Evolutionary conservation across 2,329 filamentous ascomycete genomes (phyloP), one percentile per base, ranked within the genome.

Genomic region (Trematosphaeria pertusa): DNA sequence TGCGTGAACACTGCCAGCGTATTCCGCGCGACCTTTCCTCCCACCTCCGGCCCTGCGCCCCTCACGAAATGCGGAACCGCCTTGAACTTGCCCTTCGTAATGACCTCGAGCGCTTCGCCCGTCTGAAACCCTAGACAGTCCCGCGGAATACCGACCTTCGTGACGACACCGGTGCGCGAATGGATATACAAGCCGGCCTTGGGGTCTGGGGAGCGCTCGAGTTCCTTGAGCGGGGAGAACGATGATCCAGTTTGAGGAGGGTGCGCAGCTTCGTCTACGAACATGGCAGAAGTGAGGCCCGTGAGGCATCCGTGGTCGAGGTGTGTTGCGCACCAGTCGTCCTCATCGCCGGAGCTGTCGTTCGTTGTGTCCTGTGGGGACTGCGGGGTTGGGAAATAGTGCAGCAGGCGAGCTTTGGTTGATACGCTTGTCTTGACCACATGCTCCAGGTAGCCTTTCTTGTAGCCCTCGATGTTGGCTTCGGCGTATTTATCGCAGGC

Each of bases 71-170:
- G 94, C 57, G 94, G 93, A 50, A 97, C 94, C 1, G 94, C 94
- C 73, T 88, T 90, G 78, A 99, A 96, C 64, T 84, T 86, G 8
- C 94, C 94, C n/a, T 82, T 78, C 0, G 93, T 97, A 67, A 99
- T 97, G 47, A 90, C 80, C 74, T 97, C 88, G 39, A 99, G 78
- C 1, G 93, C 87, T 75, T 97, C 91, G 2, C 93, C 94, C 0
- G 93, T 99, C 78, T 99, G 93, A 70, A 99, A 99, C 0, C 90
- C 94, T 38, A 99, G 87, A 71, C 91, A 94, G 67, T 96, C 91
- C 32, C 86, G 81, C 1, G 93, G 94, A 56, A 99, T 97, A 66
- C 87, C 86, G 59, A 97, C 91, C 73, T 97, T 94, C n/a, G 92
- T 87, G 1, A 89, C 87, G 49, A 87, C 78, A 2, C 90, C 91